phyloP scores from a whole-genome alignment of 805 yeast genomes.

The Candida bentonensis region DNA sequence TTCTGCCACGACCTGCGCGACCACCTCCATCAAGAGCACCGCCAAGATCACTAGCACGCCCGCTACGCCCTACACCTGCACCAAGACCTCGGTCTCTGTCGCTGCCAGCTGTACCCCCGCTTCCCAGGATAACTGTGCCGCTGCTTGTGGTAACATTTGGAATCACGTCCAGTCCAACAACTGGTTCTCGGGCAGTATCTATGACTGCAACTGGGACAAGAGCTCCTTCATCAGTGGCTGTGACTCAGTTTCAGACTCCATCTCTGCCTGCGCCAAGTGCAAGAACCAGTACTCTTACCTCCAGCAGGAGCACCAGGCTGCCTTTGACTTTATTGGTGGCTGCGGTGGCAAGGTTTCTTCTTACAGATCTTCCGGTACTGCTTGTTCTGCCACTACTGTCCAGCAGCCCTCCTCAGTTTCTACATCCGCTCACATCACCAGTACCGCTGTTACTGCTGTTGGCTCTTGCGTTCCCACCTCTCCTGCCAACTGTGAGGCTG shows the following conservation, averaged over 20 bases:
- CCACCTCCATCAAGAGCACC: neutral
- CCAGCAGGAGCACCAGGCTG: neutral
- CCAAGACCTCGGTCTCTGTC: neutral
- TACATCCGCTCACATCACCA: neutral
- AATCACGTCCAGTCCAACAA: neutral
- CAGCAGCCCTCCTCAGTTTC: neutral
- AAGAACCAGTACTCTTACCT: neutral
- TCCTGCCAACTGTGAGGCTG: neutral
- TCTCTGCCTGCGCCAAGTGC: neutral
- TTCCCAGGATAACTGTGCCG: neutral
- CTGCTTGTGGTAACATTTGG: neutral
- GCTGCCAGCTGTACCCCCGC: neutral
- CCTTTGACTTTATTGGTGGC: neutral
- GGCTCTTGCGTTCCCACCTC: neutral
- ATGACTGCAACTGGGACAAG: too few species aligned
- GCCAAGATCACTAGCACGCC: neutral
- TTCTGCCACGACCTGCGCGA: neutral
- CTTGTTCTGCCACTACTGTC: neutral
- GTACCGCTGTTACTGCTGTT: neutral
- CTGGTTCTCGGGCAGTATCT: neutral
- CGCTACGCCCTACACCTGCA: neutral
- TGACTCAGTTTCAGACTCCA: neutral
- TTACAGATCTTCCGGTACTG: neutral
- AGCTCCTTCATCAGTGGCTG: neutral
- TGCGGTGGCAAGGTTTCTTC: neutral